phyloP scores from a whole-genome alignment of 345 rosid genomes.

The Pistacia atlantica region DNA sequence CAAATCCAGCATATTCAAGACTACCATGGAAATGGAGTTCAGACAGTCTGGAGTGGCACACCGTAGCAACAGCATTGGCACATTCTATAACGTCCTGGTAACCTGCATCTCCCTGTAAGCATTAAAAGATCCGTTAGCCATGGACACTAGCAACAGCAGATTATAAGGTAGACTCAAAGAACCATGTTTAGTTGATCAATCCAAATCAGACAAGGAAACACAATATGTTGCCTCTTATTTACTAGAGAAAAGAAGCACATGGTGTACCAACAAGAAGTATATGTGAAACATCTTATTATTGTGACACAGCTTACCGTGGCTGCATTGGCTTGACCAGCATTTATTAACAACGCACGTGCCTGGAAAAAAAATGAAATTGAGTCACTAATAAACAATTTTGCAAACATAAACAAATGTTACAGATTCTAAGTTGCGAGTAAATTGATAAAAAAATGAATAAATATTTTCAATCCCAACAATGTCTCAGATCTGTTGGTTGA shows the following conservation, averaged over 20 bases:
- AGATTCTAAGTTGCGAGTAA: neutral
- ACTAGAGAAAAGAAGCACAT: neutral
- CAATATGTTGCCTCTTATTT: neutral
- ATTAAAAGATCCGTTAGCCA: slow-evolving; percentile 24
- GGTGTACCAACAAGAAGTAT: slow-evolving; percentile 11
- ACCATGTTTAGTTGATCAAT: slow-evolving; percentile 5
- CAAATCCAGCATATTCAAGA: slow-evolving; percentile 7
- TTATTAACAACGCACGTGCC: slow-evolving; percentile 93
- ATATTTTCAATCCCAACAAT: neutral
- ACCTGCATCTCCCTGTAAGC: slow-evolving; percentile 89
- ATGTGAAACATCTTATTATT: slow-evolving; percentile 11
- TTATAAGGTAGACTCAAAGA: neutral
- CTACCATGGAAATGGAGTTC: slow-evolving; percentile 1
- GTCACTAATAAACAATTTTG: slow-evolving; percentile 1
- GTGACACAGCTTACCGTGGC: slow-evolving; percentile 71
- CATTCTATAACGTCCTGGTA: slow-evolving; percentile 83
- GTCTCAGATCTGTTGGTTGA: neutral
- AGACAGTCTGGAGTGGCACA: slow-evolving; percentile 22
- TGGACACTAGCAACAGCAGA: neutral
- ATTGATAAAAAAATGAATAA: neutral
- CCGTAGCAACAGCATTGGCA: slow-evolving; percentile 67
- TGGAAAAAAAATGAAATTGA: slow-evolving; percentile 29
- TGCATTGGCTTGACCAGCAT: slow-evolving; percentile 99
- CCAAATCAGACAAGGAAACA: neutral
- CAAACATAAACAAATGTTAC: neutral